Conservation (phyloP, 192 early-diverging fungal genomes). For the Coemansia asiatica region DNA sequence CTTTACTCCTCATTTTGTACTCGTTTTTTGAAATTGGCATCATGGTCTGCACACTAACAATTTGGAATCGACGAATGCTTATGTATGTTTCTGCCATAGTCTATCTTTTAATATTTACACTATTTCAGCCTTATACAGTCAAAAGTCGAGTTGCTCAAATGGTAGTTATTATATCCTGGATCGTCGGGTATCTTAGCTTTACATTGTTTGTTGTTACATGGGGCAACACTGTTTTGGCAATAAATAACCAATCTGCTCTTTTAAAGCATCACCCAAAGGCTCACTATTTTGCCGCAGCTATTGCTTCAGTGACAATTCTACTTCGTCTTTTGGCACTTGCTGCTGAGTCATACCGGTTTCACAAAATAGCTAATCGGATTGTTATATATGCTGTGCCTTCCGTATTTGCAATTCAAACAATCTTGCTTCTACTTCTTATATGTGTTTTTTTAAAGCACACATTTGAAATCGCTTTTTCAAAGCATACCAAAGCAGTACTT, state of each 20-base stretch:
- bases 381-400: slow-evolving; percentile 23
- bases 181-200: slow-evolving; percentile 34
- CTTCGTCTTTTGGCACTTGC: slow-evolving; percentile 39
- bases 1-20: slow-evolving; percentile 25
- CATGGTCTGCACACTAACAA: slow-evolving; percentile 26
- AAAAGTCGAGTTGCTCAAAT: slow-evolving; percentile 30
- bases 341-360: slow-evolving; percentile 32
- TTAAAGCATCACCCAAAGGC: neutral
- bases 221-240: slow-evolving; percentile 28
- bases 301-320: slow-evolving; percentile 25
- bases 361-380: slow-evolving; percentile 7
- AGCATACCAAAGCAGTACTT: slow-evolving; percentile 28
- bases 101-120: slow-evolving; percentile 35
- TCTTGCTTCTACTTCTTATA: slow-evolving; percentile 18
- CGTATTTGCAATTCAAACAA: slow-evolving; percentile 25
- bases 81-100: slow-evolving; percentile 40
- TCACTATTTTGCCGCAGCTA: slow-evolving; percentile 5
- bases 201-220: slow-evolving; percentile 38
- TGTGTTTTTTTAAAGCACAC: slow-evolving; percentile 30
- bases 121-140: slow-evolving; percentile 28
- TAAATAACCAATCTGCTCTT: slow-evolving; percentile 7
- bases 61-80: slow-evolving; percentile 41
- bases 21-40: slow-evolving; percentile 39
- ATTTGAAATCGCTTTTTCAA: slow-evolving; percentile 37
- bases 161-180: slow-evolving; percentile 34